Conservation (phyloP, 164 flowering plant species). For the Cinnamomum micranthum region DNA sequence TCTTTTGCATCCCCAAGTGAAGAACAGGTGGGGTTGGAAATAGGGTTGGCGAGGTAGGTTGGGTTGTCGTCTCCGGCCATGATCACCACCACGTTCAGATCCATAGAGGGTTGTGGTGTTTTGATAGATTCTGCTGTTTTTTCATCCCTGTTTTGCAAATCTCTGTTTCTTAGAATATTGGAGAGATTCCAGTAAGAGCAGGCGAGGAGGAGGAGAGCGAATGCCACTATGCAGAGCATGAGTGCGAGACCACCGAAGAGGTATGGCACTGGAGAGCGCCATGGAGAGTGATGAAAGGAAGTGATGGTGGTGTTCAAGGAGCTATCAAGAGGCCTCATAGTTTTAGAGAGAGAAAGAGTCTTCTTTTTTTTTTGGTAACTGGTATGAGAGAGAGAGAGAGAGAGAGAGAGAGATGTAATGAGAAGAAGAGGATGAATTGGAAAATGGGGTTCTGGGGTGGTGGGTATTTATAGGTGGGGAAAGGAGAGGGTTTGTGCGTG, state of each 20-base stretch:
- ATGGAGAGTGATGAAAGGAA: slow-evolving; percentile 32
- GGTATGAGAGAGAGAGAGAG: not conserved
- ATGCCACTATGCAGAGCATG: slow-evolving; percentile 71
- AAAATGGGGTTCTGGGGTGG: slow-evolving; percentile 1
- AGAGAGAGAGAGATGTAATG: not conserved
- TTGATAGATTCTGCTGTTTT: slow-evolving; percentile 15
- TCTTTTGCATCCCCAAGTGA: not conserved
- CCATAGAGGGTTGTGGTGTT: slow-evolving; percentile 24
- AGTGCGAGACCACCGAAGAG: slow-evolving; percentile 81
- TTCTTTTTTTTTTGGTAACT: no score
- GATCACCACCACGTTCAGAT: slow-evolving; percentile 58
- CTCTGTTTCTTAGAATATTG: slow-evolving; percentile 30
- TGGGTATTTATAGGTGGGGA: slow-evolving; percentile 16
- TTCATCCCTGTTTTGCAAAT: not conserved
- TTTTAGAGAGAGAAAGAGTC: not conserved
- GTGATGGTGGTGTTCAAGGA: not conserved
- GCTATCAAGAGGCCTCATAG: not conserved
- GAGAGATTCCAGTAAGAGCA: slow-evolving; percentile 82
- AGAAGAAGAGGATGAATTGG: not conserved
- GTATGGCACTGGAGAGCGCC: slow-evolving; percentile 88
- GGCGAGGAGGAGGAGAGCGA: slow-evolving; percentile 67
- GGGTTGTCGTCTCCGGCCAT: slow-evolving; percentile 71
- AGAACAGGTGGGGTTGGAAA: slow-evolving; percentile 10
- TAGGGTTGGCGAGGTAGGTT: slow-evolving; percentile 61
- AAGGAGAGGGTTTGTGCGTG: not conserved